Base-by-base conservation (phyloP, 768 basidiomycete genomes). In the Suillus spraguei region DNA sequence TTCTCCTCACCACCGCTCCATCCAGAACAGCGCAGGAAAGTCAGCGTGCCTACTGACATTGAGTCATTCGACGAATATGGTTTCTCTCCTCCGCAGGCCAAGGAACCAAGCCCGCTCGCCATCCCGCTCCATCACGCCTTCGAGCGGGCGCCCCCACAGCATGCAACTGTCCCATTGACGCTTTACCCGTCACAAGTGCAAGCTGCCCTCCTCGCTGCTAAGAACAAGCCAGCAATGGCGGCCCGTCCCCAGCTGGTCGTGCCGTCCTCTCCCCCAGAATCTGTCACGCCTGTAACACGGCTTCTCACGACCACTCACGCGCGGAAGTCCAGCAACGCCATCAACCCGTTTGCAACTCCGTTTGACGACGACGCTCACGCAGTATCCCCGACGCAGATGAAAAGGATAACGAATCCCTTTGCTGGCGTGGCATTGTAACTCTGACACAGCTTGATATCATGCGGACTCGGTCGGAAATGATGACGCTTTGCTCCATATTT, bases 301-400 rank as follows among this genome's bases (percentile, higher is more conserved):
- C 75, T 82, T 62, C 74, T 82, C 65, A 81, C 82, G 60, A 70
- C 78, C 32, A 78, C 76, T 28, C 74, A 82, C 68, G 77, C 79
- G 22, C 77, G 79, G 64, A 72, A 79, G 66, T 76, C 81, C 58
- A 63, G 64, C 58, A 68, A 64, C 16, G 36, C 64, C 53, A 65
- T 70, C 53, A 73, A 85, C 70, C 91, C 91, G 60, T 92, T 92
- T 70, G 82, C 85, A 63, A 91, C 90, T 59, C 91, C 91, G 9
- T 92, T 92, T 74, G 91, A 92, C 72, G 90, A 91, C 70, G 89
- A 90, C 71, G 80, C 84, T 62, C 69, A 69, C 39, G 73, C 79
- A 41, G 70, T 67, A 55, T 66, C 66, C 42, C 70, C 76, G 16
- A 62, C 66, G 4, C 72, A 69, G 67, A 70, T 74, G 64, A 83